These are phyloP conservation scores for Macrophomina pseudophaseolina DNA, from an alignment of 2,329 filamentous ascomycete species.

Conservation along the genomic window DNA sequence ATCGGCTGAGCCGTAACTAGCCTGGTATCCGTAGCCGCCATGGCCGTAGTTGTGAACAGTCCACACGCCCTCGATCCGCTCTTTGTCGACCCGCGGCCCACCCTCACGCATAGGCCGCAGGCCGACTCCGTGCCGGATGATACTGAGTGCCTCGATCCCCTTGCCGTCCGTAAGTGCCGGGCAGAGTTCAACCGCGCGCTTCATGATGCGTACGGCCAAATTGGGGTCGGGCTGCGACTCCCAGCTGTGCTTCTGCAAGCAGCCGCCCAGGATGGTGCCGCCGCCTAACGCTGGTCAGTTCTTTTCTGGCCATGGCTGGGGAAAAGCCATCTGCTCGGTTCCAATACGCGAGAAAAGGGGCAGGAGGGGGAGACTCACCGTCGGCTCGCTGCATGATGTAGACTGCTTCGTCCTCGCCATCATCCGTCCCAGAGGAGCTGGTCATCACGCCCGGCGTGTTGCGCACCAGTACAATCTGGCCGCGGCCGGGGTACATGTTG, in stretches of 20 bases:
- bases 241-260: conserved; percentile 80
- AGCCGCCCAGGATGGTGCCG: conserved; percentile 86
- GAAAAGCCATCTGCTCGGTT: too few relatives aligned
- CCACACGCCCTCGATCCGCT: conserved; percentile 61
- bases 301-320: conserved; percentile 10
- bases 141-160: conserved; percentile 73
- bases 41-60: conserved; percentile 80
- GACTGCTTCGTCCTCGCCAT: conserved; percentile 71
- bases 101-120: conserved; percentile 75
- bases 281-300: conserved; percentile 58
- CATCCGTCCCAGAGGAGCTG: conserved; percentile 72
- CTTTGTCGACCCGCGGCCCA: conserved; percentile 77
- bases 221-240: conserved; percentile 78
- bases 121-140: conserved; percentile 83
- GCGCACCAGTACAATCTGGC: conserved; percentile 82
- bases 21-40: conserved; percentile 75
- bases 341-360: conserved; percentile 30
- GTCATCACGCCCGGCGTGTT: conserved; percentile 77
- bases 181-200: conserved; percentile 68
- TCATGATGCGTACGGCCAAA: conserved; percentile 83
- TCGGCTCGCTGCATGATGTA: conserved; percentile 84
- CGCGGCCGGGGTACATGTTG: conserved; percentile 75
- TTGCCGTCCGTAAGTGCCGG: conserved; percentile 69
- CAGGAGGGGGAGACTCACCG: not conserved
- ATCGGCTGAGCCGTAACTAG: conserved; percentile 49